Evolutionary conservation across 148 eudicot species (phyloP), one percentile per base, ranked within the genome.

Genomic region (Diospyros lotus): DNA sequence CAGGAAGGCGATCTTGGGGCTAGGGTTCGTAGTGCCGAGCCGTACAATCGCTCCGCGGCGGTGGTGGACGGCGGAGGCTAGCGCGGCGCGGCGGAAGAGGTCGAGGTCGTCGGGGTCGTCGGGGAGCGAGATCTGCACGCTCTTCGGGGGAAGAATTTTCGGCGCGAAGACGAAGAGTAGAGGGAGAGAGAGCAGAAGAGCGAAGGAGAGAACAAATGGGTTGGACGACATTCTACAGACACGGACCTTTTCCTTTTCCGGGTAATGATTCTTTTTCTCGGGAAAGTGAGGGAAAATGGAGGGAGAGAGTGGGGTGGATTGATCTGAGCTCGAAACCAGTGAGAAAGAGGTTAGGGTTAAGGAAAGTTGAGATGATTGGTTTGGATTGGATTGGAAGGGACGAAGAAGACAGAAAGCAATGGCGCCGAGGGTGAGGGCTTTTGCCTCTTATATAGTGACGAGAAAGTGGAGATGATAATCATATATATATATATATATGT

Each of bases 91-190:
- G 14, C 78, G 87, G 84, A 90, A 87, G 56, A 90, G 88, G 45
- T 86, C 65, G 61, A 90, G 83, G 40, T 90, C 94, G 72, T 82
- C 84, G 79, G 86, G 88, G 56, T 90, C 94, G 74, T 90, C 94
- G 46, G 91, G 76, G 64, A 74, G 71, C 13, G 93, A 68, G 60
- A 89, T 84, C 53, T 84, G 78, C 69, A 69, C 42, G 76, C 69
- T 77, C n/a, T 77, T 80, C 11, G 83, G 76, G 9, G 82, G 76
- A 72, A 75, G 53, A 45, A 79, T 14, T 40, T 52, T 74, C 2
- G 79, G 82, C 66, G 74, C 69, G 2, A 81, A 68, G 11, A 74
- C 50, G 81, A 71, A 75, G 1, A 82, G 18, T 0, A 82, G 66
- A n/a, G 82, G 78, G 75, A 84, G 60, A 6, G 83, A 66, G 10